Percentiles rank a stretch among this genome's conserved stretches.
Conservation (phyloP, 305 asterid genomes). For the Solanum hybrid region DNA sequence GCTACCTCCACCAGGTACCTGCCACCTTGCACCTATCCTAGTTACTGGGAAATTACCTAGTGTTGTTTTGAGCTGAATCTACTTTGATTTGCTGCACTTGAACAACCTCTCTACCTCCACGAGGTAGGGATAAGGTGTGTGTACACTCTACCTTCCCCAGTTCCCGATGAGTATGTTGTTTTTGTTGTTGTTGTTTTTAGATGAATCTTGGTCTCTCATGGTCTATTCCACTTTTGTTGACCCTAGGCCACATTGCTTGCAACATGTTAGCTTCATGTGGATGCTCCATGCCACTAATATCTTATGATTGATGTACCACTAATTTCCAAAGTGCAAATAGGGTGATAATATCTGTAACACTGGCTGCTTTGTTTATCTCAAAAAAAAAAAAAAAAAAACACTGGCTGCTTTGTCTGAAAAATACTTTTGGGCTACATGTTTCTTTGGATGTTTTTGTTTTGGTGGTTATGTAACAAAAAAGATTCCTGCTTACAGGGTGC, state of each 20-base stretch:
- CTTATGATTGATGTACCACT: background rate
- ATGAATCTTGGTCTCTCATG: background rate
- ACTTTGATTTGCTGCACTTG: background rate
- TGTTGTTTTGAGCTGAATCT: background rate
- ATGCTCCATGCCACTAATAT: background rate
- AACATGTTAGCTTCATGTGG: background rate
- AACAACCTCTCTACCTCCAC: background rate
- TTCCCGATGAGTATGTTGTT: background rate
- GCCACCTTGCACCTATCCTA: background rate
- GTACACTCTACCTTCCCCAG: background rate
- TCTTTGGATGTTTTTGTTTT: background rate
- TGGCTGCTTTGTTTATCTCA: background rate
- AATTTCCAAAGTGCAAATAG: background rate
- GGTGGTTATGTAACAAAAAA: background rate
- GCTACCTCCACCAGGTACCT: background rate
- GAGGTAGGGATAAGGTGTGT: background rate
- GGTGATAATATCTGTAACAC: background rate
- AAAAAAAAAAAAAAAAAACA: background rate
- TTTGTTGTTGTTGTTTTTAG: background rate
- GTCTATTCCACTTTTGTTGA: background rate
- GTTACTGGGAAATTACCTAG: background rate
- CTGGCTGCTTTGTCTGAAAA: background rate
- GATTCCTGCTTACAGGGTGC: conserved; percentile 21
- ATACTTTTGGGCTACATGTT: background rate
- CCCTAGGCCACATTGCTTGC: background rate